These are phyloP conservation scores for Fomitopsis pinicola DNA, from an alignment of 1,284 basidiomycete species.

Conservation along the genomic window DNA sequence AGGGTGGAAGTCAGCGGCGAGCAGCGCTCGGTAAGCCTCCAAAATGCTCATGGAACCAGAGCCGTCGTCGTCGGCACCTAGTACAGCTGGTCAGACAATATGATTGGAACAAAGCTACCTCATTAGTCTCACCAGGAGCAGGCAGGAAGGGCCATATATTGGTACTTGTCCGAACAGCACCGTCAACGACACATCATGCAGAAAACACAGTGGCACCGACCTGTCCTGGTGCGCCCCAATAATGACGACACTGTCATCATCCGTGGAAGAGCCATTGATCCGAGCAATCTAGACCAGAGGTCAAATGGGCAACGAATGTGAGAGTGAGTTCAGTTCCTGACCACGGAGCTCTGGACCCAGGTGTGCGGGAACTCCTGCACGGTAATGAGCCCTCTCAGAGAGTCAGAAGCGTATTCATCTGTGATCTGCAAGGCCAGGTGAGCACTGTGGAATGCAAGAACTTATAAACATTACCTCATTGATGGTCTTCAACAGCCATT, in stretches of 20 bases:
- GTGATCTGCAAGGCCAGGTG: constrained; percentile 52
- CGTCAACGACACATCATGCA: constrained; percentile 9
- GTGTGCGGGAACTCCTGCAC: constrained; percentile 81
- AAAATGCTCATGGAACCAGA: constrained; percentile 92
- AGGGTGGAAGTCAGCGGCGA: constrained; percentile 78
- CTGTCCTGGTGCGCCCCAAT: constrained; percentile 91
- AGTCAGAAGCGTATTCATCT: constrained; percentile 49
- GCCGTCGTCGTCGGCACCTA: constrained; percentile 82
- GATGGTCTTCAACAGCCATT: constrained; percentile 79
- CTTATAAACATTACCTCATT: constrained; percentile 43
- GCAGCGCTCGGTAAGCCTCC: constrained; percentile 82
- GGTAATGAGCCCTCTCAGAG: constrained; percentile 53
- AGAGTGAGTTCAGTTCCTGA: constrained; percentile 29
- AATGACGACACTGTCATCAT: constrained; percentile 58
- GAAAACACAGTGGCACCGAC: constrained; percentile 28
- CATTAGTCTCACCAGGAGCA: constrained; percentile 64
- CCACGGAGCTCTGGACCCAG: constrained; percentile 93
- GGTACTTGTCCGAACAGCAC: constrained; percentile 41
- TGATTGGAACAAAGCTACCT: neutral
- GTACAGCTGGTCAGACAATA: constrained; percentile 4
- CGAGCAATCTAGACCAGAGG: constrained; percentile 50
- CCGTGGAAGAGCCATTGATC: constrained; percentile 64
- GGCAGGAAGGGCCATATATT: constrained; percentile 87
- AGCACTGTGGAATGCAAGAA: constrained; percentile 6
- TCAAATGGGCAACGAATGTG: constrained; percentile 5